Conservation (phyloP, 1,284 basidiomycete genomes). For the Flammula alnicola region DNA sequence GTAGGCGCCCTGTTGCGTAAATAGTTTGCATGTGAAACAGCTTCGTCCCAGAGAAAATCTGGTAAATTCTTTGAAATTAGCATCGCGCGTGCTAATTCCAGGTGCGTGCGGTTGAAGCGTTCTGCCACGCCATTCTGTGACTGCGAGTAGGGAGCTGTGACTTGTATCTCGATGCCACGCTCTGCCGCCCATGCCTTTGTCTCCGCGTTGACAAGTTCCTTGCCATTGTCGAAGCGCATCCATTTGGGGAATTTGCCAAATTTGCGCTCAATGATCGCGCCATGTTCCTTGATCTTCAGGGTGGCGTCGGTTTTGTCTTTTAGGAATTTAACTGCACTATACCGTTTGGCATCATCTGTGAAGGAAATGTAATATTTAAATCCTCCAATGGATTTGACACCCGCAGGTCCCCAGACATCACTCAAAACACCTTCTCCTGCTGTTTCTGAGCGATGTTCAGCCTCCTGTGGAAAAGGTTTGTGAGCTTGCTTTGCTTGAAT, state of each 20-base stretch:
- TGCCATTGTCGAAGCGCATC: conserved; percentile 29
- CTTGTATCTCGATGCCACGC: conserved; percentile 25
- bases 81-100: conserved; percentile 34
- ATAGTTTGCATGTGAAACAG: conserved; percentile 36
- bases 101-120: conserved; percentile 37
- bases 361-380: conserved; percentile 33
- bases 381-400: conserved; percentile 26
- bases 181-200: conserved; percentile 16
- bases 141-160: conserved; percentile 41
- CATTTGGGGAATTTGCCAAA: conserved; percentile 20
- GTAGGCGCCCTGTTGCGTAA: conserved; percentile 28
- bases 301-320: conserved; percentile 11
- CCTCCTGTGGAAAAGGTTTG: conserved; percentile 32
- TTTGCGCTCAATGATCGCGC: conserved; percentile 14
- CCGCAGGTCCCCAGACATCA: conserved; percentile 38
- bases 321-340: conserved; percentile 9
- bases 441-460: conserved; percentile 10
- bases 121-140: conserved; percentile 45
- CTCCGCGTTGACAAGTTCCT: conserved; percentile 28
- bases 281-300: conserved; percentile 28
- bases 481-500: conserved; percentile 36
- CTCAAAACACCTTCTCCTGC: conserved; percentile 31
- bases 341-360: conserved; percentile 28
- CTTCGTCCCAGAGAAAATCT: conserved; percentile 43
- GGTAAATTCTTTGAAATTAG: conserved; percentile 34